phyloP scores from a whole-genome alignment of 768 basidiomycete genomes.

The Tulasnella calospora region DNA sequence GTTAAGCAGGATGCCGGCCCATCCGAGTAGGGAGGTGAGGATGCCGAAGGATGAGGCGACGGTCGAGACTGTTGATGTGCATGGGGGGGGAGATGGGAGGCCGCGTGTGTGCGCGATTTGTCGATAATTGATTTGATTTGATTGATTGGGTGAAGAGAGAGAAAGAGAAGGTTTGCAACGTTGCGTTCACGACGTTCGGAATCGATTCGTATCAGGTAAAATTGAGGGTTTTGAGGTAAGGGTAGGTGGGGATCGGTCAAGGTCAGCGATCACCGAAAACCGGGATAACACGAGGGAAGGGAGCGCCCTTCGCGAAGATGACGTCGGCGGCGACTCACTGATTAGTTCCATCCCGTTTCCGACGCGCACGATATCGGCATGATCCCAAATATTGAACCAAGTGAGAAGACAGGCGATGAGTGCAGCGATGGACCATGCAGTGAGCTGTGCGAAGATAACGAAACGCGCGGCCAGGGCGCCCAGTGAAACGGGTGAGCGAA shows the following conservation, averaged over 20 bases:
- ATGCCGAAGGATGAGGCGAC: slow-evolving; percentile 55
- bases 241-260: not conserved
- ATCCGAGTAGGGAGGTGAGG: slow-evolving; percentile 65
- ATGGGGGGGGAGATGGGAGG: not conserved
- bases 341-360: slow-evolving; percentile 65
- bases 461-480: not conserved
- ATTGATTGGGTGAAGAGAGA: not conserved
- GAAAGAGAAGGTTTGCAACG: not conserved
- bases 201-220: not conserved
- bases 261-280: not conserved
- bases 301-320: not conserved
- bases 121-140: not conserved
- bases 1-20: slow-evolving; percentile 76
- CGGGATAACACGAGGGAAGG: not conserved
- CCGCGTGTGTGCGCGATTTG: not conserved
- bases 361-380: slow-evolving; percentile 66
- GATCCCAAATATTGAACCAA: slow-evolving; percentile 69
- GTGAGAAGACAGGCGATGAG: slow-evolving; percentile 64
- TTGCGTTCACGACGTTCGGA: not conserved
- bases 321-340: slow-evolving; percentile 33
- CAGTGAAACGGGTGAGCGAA: not conserved
- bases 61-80: slow-evolving; percentile 48
- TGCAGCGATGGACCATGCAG: slow-evolving; percentile 54
- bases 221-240: not conserved
- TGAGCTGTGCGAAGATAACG: slow-evolving; percentile 40